Evolutionary conservation across 257 asterid species (phyloP).

Genomic region (Gardenia jasminoides): DNA sequence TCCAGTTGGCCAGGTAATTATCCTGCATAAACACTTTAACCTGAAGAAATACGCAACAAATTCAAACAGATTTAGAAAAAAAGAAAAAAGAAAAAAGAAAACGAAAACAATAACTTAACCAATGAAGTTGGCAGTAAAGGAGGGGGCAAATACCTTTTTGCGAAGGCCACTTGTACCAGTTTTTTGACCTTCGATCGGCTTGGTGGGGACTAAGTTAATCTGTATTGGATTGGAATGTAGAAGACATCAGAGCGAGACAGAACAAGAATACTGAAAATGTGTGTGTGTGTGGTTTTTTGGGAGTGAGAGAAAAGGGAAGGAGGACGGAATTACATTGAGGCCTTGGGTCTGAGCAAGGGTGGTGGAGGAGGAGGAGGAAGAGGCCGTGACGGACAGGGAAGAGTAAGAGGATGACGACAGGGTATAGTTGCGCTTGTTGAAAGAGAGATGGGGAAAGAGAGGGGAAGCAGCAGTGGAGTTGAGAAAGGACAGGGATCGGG

Average conservation of each 20-base stretch:
- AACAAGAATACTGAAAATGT: not conserved
- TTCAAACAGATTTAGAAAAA: not conserved
- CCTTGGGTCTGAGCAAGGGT: constrained; percentile 52
- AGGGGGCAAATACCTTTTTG: constrained; percentile 56
- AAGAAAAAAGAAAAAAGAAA: not conserved
- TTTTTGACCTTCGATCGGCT: constrained; percentile 91
- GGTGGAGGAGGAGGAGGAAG: constrained; percentile 55
- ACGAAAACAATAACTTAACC: too few species aligned
- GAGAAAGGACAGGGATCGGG: constrained; percentile 30
- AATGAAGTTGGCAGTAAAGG: not conserved
- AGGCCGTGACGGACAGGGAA: constrained; percentile 36
- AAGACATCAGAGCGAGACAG: not conserved
- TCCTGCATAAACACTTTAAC: constrained; percentile 90
- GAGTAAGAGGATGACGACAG: constrained; percentile 20
- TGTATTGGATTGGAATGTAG: constrained; percentile 17
- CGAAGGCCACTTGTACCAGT: constrained; percentile 98
- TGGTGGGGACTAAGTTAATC: constrained; percentile 69
- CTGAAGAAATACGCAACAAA: constrained; percentile 37
- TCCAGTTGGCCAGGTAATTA: constrained; percentile 93
- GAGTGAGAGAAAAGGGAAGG: not conserved
- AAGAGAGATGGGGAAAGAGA: constrained; percentile 29
- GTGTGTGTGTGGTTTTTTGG: too few species aligned
- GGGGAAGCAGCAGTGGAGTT: constrained; percentile 28
- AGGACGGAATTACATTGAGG: constrained; percentile 46
- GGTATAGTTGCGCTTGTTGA: constrained; percentile 20